Base-by-base conservation (phyloP, 2,329 filamentous ascomycete genomes). In the Alternaria burnsii region DNA sequence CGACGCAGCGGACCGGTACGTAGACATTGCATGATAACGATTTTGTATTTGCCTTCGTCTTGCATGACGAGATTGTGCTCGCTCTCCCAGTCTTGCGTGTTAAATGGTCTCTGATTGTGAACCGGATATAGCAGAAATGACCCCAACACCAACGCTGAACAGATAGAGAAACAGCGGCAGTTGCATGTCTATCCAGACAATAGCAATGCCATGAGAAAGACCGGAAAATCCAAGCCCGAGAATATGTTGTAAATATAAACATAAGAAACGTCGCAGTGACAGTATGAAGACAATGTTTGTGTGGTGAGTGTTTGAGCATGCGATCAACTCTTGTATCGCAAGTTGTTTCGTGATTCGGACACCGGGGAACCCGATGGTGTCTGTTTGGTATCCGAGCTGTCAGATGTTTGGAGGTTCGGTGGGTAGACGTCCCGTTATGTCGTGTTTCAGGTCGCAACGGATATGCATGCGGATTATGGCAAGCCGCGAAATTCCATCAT, bases 201-300 rank as follows among this genome's bases (percentile, higher is more conserved):
- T 30, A 47, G 24, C 22, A 36, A 26, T 28, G 20, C 34, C 47
- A 24, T 4, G 12, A 40, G 26, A 16, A 16, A 28, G 32, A 38
- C 24, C 6, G 42, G 24, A 36, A 42, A 26, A 28, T 14, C 18
- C 20, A 14, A n/a, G 41, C 24, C 52, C 24, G 30, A 50, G 28
- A 22, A 50, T 7, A 18, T 20, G 3, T 38, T 24, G 28, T 52
- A 51, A 51, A 57, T 56, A 55, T 52, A 30, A 47, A 60, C 52
- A 63, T 48, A 60, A 54, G 52, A 60, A 60, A 50, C 48, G 57
- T 54, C 48, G 60, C 57, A 51, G 48, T 50, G 57, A 63, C 60
- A 43, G 30, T 47, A 26, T 56, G 20, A 42, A 38, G n/a, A 28
- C 32, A 10, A 28, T 18, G 42, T 12, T 26, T 20, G 40, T 9